Evolutionary conservation across 768 basidiomycete species (phyloP).

Genomic region (Lentinula raphanica): DNA sequence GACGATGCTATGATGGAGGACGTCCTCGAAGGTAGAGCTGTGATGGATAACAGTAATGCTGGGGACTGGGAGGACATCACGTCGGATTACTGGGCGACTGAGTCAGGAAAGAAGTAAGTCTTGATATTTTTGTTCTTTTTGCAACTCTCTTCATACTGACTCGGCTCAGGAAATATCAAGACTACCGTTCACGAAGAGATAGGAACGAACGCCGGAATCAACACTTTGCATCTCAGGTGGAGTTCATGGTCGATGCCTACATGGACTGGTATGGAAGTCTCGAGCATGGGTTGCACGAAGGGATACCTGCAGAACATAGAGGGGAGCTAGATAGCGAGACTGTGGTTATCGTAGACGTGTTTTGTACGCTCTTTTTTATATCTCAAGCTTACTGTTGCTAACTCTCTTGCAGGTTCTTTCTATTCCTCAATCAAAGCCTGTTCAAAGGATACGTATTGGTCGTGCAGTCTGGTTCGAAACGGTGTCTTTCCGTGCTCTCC

Average conservation of each 20-base stretch:
- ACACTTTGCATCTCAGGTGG: neutral
- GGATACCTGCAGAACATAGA: neutral
- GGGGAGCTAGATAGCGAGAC: neutral
- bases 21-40: neutral
- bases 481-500: conserved; percentile 11
- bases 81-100: neutral
- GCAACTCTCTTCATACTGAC: neutral
- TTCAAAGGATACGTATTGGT: neutral
- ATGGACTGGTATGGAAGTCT: neutral
- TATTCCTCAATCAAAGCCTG: neutral
- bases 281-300: neutral
- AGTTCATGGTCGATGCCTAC: neutral
- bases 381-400: neutral
- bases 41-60: neutral
- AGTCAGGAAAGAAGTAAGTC: neutral
- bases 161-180: neutral
- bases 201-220: neutral
- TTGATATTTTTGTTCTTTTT: neutral
- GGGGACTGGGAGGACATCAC: neutral
- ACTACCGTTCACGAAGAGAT: neutral
- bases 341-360: neutral
- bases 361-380: neutral
- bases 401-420: neutral
- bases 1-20: no score
- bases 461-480: conserved; percentile 9